Evolutionary conservation across 352 stramenopile species (phyloP).

Genomic region (Thalassiosira oceanica): DNA sequence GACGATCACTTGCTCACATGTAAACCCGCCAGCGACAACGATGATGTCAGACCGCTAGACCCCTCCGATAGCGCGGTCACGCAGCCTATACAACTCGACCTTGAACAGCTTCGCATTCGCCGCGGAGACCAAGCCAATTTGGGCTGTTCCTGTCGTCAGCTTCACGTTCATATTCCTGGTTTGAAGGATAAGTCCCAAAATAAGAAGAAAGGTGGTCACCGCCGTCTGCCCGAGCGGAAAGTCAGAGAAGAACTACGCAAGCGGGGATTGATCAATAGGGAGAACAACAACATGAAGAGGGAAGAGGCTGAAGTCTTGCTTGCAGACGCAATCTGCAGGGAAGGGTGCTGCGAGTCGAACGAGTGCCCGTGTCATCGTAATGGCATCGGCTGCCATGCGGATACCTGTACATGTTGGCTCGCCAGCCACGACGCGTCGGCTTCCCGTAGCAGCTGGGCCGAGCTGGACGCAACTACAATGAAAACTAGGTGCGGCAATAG

Average conservation of each 20-base stretch:
- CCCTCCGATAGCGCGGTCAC: conserved; percentile 16
- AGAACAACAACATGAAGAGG: conserved; percentile 23
- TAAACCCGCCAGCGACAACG: not conserved
- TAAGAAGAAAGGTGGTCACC: conserved; percentile 58
- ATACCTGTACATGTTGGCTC: conserved; percentile 75
- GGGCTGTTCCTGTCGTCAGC: conserved; percentile 71
- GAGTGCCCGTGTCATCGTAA: conserved; percentile 66
- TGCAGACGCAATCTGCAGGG: conserved; percentile 59
- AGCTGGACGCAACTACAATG: conserved; percentile 52
- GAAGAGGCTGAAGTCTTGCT: conserved; percentile 62
- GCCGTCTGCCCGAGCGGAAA: conserved; percentile 57
- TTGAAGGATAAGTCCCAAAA: conserved; percentile 48
- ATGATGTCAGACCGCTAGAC: conserved; percentile 13
- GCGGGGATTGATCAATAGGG: conserved; percentile 42
- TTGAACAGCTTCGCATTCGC: conserved; percentile 62
- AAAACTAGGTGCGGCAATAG: conserved; percentile 59
- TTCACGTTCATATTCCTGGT: conserved; percentile 58
- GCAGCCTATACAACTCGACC: conserved; percentile 65
- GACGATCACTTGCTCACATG: conserved; percentile 32
- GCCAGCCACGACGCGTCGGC: conserved; percentile 51
- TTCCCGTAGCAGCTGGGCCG: not conserved
- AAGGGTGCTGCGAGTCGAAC: conserved; percentile 61
- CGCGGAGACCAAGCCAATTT: conserved; percentile 44
- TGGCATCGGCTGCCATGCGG: conserved; percentile 69
- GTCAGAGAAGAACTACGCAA: conserved; percentile 68